Percentiles rank a stretch among this genome's conserved stretches.
phyloP scores from a whole-genome alignment of 2,329 filamentous ascomycete species.

The Calonectria pauciramosa region DNA sequence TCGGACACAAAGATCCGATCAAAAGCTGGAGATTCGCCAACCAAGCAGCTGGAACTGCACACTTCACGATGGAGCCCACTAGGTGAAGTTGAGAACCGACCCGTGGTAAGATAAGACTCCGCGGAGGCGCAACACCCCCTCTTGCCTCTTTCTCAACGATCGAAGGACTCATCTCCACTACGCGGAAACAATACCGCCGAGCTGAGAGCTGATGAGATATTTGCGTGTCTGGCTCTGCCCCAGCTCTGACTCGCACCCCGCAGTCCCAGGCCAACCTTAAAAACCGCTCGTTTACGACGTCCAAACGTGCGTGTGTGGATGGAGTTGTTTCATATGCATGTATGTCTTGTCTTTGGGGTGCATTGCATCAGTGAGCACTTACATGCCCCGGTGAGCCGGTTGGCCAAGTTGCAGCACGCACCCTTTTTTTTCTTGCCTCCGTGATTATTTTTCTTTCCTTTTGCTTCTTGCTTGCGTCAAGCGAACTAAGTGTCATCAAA shows the following conservation, averaged over 20 bases:
- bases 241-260: slow-evolving; percentile 9
- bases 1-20: not conserved
- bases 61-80: not conserved
- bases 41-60: not conserved
- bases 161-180: not conserved
- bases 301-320: not conserved
- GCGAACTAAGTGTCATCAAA: not conserved
- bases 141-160: not conserved
- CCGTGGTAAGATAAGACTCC: too few relatives aligned
- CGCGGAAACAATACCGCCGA: not conserved
- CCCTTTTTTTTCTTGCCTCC: not conserved
- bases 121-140: not conserved
- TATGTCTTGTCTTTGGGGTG: slow-evolving; percentile 15
- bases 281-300: not conserved
- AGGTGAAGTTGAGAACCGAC: not conserved
- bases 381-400: not conserved
- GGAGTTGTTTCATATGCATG: slow-evolving; percentile 17
- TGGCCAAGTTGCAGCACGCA: not conserved
- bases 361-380: slow-evolving; percentile 9
- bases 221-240: not conserved
- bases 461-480: not conserved
- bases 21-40: not conserved
- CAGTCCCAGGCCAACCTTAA: slow-evolving; percentile 12
- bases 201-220: slow-evolving; percentile 1
- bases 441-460: not conserved